phyloP scores from a whole-genome alignment of 106 monocot species.

The Vanilla planifolia region DNA sequence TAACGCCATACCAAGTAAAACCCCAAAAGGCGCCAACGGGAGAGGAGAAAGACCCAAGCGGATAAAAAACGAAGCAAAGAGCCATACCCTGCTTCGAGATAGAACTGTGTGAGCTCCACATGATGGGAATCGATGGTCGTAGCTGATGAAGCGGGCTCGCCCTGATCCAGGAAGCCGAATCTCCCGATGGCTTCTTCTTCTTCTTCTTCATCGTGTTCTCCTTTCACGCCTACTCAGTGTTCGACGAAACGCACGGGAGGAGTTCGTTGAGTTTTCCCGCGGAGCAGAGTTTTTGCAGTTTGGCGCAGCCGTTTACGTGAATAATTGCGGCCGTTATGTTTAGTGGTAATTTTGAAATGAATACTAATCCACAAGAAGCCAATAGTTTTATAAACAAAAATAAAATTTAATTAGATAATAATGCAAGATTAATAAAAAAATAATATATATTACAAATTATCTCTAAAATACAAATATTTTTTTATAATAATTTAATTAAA shows the following conservation, averaged over 20 bases:
- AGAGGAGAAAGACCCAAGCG: neutral
- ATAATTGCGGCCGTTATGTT: no score
- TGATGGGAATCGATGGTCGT: constrained; percentile 81
- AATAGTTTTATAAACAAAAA: no score
- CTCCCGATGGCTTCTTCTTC: constrained; percentile 9
- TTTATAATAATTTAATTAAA: no score
- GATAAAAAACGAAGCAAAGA: constrained; percentile 1
- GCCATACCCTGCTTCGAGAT: constrained; percentile 72
- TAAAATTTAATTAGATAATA: no score
- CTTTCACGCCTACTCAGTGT: neutral
- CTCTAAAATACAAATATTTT: no score
- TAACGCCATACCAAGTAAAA: neutral
- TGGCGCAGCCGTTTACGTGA: no score
- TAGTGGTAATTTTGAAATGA: no score
- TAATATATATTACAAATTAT: no score
- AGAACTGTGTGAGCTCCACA: constrained; percentile 83
- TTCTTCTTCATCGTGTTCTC: constrained; percentile 5
- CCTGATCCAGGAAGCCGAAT: constrained; percentile 66
- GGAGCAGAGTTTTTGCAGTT: no score
- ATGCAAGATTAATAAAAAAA: no score
- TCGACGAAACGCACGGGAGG: neutral
- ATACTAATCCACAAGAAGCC: no score
- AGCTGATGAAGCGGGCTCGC: constrained; percentile 86
- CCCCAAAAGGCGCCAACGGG: neutral
- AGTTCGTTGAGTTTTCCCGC: no score